Evolutionary conservation across 768 basidiomycete species (phyloP).

Genomic region (Termitomyces sp.): DNA sequence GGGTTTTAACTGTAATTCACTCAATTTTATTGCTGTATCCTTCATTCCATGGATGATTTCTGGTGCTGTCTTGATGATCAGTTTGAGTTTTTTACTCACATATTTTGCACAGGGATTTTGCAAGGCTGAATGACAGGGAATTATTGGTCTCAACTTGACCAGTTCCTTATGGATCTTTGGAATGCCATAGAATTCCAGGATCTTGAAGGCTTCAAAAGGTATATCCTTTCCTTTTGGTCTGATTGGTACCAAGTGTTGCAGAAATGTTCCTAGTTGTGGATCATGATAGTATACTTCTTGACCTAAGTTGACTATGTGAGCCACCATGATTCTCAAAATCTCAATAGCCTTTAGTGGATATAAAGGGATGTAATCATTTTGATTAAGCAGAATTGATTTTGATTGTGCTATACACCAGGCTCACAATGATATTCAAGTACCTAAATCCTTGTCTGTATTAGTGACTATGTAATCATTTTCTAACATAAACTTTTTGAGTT

Average conservation of each 20-base stretch:
- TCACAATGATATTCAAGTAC: background rate
- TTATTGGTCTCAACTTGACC: background rate
- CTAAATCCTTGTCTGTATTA: background rate
- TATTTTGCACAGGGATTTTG: background rate
- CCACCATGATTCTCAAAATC: background rate
- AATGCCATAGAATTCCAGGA: background rate
- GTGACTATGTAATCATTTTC: background rate
- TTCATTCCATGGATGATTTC: background rate
- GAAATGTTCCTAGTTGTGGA: background rate
- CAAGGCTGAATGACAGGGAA: background rate
- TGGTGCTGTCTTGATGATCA: background rate
- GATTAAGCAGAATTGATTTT: background rate
- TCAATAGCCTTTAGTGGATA: background rate
- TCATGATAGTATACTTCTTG: background rate
- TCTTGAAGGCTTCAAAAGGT: background rate
- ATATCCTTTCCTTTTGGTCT: background rate
- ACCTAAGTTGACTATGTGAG: background rate
- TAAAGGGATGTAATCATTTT: background rate
- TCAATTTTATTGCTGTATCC: background rate
- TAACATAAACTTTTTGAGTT: background rate
- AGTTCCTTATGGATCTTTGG: background rate
- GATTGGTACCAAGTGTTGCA: background rate
- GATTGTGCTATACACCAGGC: background rate
- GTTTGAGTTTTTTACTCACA: background rate
- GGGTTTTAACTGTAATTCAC: background rate